Evolutionary conservation across 1,139 yeast species (phyloP), one percentile per base, ranked within the genome.

Genomic region (Yamadazyma atmosphaerica): DNA sequence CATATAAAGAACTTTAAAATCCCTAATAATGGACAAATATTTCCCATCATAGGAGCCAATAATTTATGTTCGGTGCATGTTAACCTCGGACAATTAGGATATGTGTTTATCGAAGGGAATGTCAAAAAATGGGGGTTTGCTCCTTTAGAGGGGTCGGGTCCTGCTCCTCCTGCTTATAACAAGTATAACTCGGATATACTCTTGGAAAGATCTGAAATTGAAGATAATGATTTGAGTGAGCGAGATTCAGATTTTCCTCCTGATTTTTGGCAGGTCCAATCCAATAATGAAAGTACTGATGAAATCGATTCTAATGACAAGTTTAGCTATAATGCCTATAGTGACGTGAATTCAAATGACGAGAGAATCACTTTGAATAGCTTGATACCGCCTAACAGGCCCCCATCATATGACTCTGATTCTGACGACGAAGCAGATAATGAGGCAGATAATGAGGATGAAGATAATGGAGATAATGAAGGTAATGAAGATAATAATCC

Each of bases 91-190:
- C 82, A 77, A 54, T 62, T 72, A 50, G 83, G 83, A 4, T 78
- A 60, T 55, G 83, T 78, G 2, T 77, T 72, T 49, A 77, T 78
- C 25, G 83, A 78, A 53, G 83, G 72, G 1, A 77, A 78, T 48
- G 83, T 78, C 16, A 78, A 78, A 49, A 77, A 74, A 54, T 78
- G 83, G 83, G 82, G 82, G n/a, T 76, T 73, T 55, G 83, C 80
- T 1, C 82, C 83, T 1, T 52, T 78, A 38, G 80, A 75, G 55
- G 83, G 83, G 1, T 68, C 55, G 34, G 81, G 79, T n/a, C 76
- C 79, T 2, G 77, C 83, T n/a, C 83, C 83, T 2, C 83, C 83
- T 8, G 73, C 77, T 19, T 78, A 78, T 55, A 73, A 72, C 40
- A 75, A 74, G 45, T 78, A 73, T 50, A 77, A 77, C 46, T 61